Percentiles rank a stretch among this genome's conserved stretches.
Conservation (phyloP, 768 basidiomycete species). For the Neoboletus brunneissimus region DNA sequence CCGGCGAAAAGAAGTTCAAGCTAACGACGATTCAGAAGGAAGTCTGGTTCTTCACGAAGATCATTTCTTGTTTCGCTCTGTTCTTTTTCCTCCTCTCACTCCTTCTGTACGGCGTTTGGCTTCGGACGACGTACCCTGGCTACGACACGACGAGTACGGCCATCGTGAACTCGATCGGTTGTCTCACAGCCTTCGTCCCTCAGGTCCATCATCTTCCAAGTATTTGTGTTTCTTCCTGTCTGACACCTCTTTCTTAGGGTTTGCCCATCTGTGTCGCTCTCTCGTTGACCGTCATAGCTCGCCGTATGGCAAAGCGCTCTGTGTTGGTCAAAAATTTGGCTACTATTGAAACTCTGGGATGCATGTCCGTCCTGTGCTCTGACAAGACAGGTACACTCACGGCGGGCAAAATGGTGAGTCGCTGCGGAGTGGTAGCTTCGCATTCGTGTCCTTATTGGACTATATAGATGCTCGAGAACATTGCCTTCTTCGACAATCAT, state of each 20-base stretch:
- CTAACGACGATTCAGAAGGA: slow-evolving; percentile 47
- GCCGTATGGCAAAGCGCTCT: slow-evolving; percentile 46
- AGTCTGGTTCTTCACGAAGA: slow-evolving; percentile 50
- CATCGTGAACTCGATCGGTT: slow-evolving; percentile 39
- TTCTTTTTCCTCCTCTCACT: slow-evolving; percentile 41
- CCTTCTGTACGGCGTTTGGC: slow-evolving; percentile 41
- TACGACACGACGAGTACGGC: slow-evolving; percentile 33
- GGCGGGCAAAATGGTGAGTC: slow-evolving; percentile 42
- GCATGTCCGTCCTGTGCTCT: slow-evolving; percentile 49
- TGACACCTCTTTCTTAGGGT: slow-evolving; percentile 23
- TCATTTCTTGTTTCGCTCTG: slow-evolving; percentile 42
- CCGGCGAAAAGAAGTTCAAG: slow-evolving; percentile 43
- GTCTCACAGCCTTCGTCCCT: slow-evolving; percentile 41
- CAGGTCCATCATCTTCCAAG: slow-evolving; percentile 24
- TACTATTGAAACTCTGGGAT: slow-evolving; percentile 52
- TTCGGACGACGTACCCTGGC: slow-evolving; percentile 30
- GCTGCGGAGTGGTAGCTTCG: too few species aligned
- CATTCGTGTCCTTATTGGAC: neutral
- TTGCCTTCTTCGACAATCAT: slow-evolving; percentile 36
- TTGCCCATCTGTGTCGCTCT: slow-evolving; percentile 44
- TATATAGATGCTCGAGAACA: slow-evolving; percentile 36
- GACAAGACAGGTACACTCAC: slow-evolving; percentile 55
- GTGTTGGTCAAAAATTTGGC: slow-evolving; percentile 49
- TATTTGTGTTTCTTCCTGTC: neutral
- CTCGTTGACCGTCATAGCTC: slow-evolving; percentile 46